Evolutionary conservation across 2,329 filamentous ascomycete genomes (phyloP), one percentile per base, ranked within the genome.

Genomic region (Elsinoe australis): DNA sequence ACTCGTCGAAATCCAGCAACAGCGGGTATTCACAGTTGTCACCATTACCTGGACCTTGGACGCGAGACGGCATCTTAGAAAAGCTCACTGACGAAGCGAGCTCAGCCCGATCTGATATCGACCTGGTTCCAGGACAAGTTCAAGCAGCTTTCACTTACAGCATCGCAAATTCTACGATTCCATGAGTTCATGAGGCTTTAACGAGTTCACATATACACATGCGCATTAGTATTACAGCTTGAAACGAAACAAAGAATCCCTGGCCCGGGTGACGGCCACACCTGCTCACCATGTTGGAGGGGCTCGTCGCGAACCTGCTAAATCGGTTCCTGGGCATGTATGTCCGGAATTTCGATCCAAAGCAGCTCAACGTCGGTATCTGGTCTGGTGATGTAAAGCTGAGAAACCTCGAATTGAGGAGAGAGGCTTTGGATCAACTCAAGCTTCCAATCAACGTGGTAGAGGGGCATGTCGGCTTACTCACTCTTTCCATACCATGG

Each of bases 281-380:
- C 58, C 59, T 66, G 66, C 60, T 71, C 75, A 75, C 66, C 61
- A 98, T 99, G 92, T 80, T 99, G 71, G 92, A 98, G 78, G 87
- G 89, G 58, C 77, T 99, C 59, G 92, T 96, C 55, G 88, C 92
- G 60, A 94, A 90, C 70, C 76, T 99, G 74, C 83, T 99, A 60
- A 98, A 98, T 74, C 85, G 94, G 73, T 96, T 98, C 71, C 72
- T 99, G 79, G 94, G 92, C 76, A 95, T 96, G 85, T 98, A 98
- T 68, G 90, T 99, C 68, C 89, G 94, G 77, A 96, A 98, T 70
- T 98, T 99, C 66, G 92, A 99, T 68, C 87, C 92, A 48, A 85
- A 87, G 61, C 92, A 98, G 72, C 78, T 99, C 56, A 98, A 98
- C 65, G 89, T 98, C 54, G 92, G 94, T 54, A 98, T 98, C 61